Conservation (phyloP, 179 eudicot genomes). For the Carnegiea gigantea region DNA sequence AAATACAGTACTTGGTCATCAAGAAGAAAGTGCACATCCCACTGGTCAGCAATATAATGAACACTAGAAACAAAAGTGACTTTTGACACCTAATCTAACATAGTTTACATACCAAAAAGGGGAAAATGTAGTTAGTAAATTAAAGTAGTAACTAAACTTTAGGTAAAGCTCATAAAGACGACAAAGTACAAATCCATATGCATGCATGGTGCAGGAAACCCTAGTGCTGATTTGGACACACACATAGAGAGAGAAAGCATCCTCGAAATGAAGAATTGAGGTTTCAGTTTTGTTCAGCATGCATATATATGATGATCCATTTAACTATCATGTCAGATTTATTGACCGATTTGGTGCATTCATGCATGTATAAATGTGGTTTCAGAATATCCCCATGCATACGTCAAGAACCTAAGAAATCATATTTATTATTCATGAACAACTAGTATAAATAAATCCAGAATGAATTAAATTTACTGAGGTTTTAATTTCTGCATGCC, state of each 20-base stretch:
- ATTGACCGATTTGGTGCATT: background rate
- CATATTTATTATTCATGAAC: too few relatives aligned
- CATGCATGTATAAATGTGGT: background rate
- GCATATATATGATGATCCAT: background rate
- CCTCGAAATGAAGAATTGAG: background rate
- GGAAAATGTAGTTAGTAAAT: background rate
- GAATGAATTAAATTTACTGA: background rate
- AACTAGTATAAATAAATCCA: too few relatives aligned
- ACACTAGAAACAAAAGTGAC: too few relatives aligned
- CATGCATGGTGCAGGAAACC: constrained; percentile 2
- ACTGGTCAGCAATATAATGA: too few relatives aligned
- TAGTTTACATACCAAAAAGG: background rate
- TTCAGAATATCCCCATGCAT: background rate
- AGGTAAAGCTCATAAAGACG: background rate
- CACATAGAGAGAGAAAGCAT: background rate
- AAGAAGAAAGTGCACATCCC: too few relatives aligned
- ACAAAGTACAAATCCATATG: background rate
- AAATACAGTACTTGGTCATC: too few relatives aligned
- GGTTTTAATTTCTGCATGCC: background rate
- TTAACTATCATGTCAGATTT: background rate
- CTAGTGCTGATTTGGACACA: background rate
- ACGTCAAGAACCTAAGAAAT: too few relatives aligned
- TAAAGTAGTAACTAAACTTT: background rate
- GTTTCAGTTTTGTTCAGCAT: constrained; percentile 3
- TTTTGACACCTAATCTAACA: too few relatives aligned